Evolutionary conservation across 1,139 yeast genomes (phyloP).

Genomic region (Geotrichum australiense): DNA sequence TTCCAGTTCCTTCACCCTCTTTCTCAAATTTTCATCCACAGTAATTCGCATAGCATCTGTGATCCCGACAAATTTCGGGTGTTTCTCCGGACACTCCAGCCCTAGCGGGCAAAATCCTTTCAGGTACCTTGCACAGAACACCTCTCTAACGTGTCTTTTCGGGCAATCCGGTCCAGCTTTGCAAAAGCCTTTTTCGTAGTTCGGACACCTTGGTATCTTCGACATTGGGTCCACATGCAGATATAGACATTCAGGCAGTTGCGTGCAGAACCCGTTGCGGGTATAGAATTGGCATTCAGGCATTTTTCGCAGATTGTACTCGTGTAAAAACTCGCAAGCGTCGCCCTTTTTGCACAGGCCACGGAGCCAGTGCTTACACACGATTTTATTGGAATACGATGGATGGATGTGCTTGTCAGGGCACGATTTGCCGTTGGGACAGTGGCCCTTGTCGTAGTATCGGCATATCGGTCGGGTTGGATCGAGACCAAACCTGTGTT

Average conservation of each 20-base stretch:
- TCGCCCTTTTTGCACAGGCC: constrained; percentile 96
- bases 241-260: constrained; percentile 89
- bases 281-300: constrained; percentile 91
- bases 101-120: constrained; percentile 87
- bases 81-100: constrained; percentile 37
- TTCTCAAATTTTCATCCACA: constrained; percentile 25
- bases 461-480: constrained; percentile 74
- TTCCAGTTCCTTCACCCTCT: constrained; percentile 11
- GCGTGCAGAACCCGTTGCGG: constrained; percentile 81
- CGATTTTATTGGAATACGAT: constrained; percentile 75
- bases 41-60: constrained; percentile 36
- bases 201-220: constrained; percentile 79
- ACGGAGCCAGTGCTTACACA: constrained; percentile 96
- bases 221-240: constrained; percentile 85
- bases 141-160: constrained; percentile 71
- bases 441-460: constrained; percentile 62
- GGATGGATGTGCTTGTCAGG: constrained; percentile 85
- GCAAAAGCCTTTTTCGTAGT: constrained; percentile 85
- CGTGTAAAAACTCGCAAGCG: constrained; percentile 93
- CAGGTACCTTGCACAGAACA: constrained; percentile 73
- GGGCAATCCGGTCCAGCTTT: constrained; percentile 86
- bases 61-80: constrained; percentile 38
- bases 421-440: constrained; percentile 81
- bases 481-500: constrained; percentile 74
- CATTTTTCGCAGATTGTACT: constrained; percentile 88